Conservation (phyloP, 2,329 filamentous ascomycete genomes). For the Onygena corvina region DNA sequence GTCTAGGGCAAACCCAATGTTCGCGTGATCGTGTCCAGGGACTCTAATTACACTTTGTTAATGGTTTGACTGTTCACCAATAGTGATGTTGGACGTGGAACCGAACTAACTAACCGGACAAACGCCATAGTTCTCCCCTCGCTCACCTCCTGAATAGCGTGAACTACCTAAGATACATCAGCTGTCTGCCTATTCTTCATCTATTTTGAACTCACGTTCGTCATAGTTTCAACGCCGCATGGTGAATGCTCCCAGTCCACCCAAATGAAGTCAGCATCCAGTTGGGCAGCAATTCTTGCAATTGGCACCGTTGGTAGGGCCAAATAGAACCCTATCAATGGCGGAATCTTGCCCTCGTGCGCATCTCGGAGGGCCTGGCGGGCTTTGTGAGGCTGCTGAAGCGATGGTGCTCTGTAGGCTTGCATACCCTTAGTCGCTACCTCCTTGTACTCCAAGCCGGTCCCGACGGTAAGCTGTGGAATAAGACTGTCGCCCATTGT, state of each 20-base stretch:
- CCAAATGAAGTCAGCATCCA: conserved; percentile 36
- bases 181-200: neutral
- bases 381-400: conserved; percentile 37
- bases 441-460: too few species aligned
- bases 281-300: conserved; percentile 32
- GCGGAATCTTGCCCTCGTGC: conserved; percentile 36
- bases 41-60: conserved; percentile 20
- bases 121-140: conserved; percentile 37
- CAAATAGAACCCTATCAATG: conserved; percentile 34
- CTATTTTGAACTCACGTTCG: conserved; percentile 21
- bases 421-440: too few species aligned
- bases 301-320: conserved; percentile 33
- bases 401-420: too few species aligned
- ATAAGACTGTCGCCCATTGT: too few species aligned
- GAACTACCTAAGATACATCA: conserved; percentile 30
- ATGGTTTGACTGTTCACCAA: neutral
- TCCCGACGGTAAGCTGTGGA: too few species aligned
- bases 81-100: neutral
- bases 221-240: conserved; percentile 42
- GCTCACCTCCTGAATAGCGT: conserved; percentile 38
- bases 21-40: conserved; percentile 38
- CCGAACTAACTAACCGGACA: conserved; percentile 28
- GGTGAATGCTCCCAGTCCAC: conserved; percentile 41
- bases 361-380: conserved; percentile 39
- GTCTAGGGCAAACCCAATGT: conserved; percentile 39